phyloP scores from a whole-genome alignment of 768 basidiomycete species.

The Collybiopsis confluens region DNA sequence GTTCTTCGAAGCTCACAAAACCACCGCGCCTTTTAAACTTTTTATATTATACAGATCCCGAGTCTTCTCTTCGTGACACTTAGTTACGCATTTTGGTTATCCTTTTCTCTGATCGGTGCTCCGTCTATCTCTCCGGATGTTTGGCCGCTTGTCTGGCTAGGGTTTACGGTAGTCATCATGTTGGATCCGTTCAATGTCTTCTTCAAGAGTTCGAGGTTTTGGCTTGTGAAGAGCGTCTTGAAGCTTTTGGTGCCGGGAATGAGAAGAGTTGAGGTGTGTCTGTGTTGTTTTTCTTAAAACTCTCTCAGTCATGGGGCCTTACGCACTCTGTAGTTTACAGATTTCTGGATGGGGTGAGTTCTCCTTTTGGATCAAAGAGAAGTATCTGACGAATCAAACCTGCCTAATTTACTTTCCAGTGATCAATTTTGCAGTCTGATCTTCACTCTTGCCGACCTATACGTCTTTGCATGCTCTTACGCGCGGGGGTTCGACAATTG shows the following conservation, averaged over 20 bases:
- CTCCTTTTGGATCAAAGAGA: too few species aligned
- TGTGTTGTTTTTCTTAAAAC: too few species aligned
- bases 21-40: background rate
- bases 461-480: constrained; percentile 74
- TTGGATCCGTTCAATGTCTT: constrained; percentile 74
- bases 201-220: constrained; percentile 66
- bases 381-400: too few species aligned
- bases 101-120: constrained; percentile 61
- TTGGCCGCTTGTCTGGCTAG: constrained; percentile 84
- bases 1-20: background rate
- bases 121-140: constrained; percentile 55
- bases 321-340: constrained; percentile 72
- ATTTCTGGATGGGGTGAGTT: constrained; percentile 83
- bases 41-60: constrained; percentile 55
- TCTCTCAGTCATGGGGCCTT: too few species aligned
- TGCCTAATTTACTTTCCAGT: too few species aligned
- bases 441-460: constrained; percentile 71
- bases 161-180: constrained; percentile 51
- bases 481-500: constrained; percentile 48
- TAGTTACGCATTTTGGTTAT: constrained; percentile 80
- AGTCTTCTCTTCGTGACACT: constrained; percentile 73
- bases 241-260: constrained; percentile 67
- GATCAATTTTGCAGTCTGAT: constrained; percentile 81
- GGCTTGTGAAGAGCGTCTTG: constrained; percentile 66
- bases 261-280: constrained; percentile 64